Conservation (phyloP, 2,329 filamentous ascomycete species). For the Monilinia fructigena region DNA sequence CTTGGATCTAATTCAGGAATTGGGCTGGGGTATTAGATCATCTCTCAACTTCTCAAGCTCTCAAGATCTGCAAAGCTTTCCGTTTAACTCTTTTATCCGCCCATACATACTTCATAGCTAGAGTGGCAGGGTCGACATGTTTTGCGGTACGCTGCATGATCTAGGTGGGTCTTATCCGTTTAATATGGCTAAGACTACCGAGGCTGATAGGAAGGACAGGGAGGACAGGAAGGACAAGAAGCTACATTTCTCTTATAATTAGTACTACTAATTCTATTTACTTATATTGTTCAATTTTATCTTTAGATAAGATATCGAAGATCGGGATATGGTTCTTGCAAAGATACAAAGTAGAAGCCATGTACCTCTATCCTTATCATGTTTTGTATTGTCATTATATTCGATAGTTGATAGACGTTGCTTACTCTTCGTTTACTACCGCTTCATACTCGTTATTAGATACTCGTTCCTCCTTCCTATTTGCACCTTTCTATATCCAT, state of each 20-base stretch:
- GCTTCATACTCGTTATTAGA: background rate
- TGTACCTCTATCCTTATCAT: background rate
- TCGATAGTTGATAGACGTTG: background rate
- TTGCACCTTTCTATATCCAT: background rate
- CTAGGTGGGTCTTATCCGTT: conserved; percentile 12
- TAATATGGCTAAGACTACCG: conserved; percentile 10
- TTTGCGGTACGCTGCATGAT: conserved; percentile 19
- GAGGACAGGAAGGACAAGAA: background rate
- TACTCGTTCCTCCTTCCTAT: background rate
- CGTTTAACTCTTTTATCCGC: background rate
- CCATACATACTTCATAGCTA: background rate
- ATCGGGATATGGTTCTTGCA: background rate
- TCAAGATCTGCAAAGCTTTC: background rate
- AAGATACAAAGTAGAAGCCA: background rate
- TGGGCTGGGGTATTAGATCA: background rate
- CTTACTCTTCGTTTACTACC: background rate
- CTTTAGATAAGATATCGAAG: conserved; percentile 4
- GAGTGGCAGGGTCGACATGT: conserved; percentile 15
- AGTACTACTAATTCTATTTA: background rate
- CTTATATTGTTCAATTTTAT: conserved; percentile 7
- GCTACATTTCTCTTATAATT: background rate
- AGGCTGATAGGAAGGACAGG: conserved; percentile 8
- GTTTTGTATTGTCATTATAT: background rate
- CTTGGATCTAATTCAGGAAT: background rate
- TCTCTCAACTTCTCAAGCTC: background rate